Conservation (phyloP, 176 grass and related monocot genomes). For the Phragmites australis region DNA sequence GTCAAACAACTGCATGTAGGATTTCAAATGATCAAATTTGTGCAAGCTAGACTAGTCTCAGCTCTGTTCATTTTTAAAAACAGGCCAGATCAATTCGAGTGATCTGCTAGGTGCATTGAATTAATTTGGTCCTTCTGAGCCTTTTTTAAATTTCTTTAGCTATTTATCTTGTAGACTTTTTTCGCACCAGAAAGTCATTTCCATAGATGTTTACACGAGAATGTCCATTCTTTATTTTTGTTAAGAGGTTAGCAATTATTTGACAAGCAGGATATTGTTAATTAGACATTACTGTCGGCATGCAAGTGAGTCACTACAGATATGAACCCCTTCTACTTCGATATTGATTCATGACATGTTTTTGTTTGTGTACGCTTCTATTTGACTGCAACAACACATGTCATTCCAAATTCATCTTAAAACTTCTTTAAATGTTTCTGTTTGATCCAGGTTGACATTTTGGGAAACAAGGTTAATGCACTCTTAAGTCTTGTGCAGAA, state of each 20-base stretch:
- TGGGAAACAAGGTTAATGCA: slow-evolving; percentile 80
- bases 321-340: slow-evolving; percentile 10
- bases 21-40: background rate
- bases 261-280: background rate
- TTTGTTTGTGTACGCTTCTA: slow-evolving; percentile 18
- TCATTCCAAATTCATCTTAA: slow-evolving; percentile 10
- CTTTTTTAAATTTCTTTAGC: background rate
- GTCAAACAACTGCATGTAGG: slow-evolving; percentile 1
- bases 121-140: slow-evolving; percentile 7
- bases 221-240: background rate
- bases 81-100: background rate
- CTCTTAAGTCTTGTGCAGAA: slow-evolving; percentile 81
- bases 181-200: background rate
- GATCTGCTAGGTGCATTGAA: background rate
- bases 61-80: background rate
- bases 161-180: background rate
- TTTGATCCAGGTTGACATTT: slow-evolving; percentile 67
- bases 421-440: slow-evolving; percentile 11
- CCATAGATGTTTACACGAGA: background rate
- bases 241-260: background rate
- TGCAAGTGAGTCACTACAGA: slow-evolving; percentile 18
- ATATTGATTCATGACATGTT: background rate
- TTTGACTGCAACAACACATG: slow-evolving; percentile 1
- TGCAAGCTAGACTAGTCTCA: background rate
- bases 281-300: background rate